phyloP scores from a whole-genome alignment of 1,139 yeast genomes.

The Kluyveromyces marxianus region DNA sequence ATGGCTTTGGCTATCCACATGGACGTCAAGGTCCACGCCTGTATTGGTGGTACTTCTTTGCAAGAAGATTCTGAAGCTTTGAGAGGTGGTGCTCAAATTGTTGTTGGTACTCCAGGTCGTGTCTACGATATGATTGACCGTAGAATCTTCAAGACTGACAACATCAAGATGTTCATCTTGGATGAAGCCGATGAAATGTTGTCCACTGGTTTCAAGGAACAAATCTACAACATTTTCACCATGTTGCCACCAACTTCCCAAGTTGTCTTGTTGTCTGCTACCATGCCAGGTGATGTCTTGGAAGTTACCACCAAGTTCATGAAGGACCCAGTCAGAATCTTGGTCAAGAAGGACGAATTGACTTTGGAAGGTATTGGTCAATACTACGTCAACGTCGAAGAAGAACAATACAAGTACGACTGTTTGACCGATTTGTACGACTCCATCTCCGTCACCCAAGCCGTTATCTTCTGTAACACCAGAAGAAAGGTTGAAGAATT shows the following conservation, averaged over 20 bases:
- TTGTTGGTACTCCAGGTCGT: constrained; percentile 99
- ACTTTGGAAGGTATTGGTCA: constrained; percentile 98
- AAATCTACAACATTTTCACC: constrained; percentile 94
- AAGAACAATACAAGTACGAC: constrained; percentile 90
- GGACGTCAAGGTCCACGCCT: constrained; percentile 92
- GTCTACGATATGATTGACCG: constrained; percentile 96
- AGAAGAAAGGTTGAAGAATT: constrained; percentile 94
- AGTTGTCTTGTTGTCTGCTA: constrained; percentile 93
- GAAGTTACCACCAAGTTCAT: constrained; percentile 95
- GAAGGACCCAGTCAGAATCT: constrained; percentile 94
- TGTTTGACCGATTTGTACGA: constrained; percentile 96
- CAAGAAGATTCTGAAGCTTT: constrained; percentile 88
- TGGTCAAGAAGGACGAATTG: constrained; percentile 96
- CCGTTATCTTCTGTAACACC: constrained; percentile 99
- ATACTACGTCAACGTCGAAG: constrained; percentile 88
- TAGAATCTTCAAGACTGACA: constrained; percentile 81
- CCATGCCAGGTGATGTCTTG: constrained; percentile 96
- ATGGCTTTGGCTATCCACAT: constrained; percentile 89
- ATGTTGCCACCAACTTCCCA: constrained; percentile 91
- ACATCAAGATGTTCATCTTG: constrained; percentile 92
- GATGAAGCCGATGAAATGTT: constrained; percentile 99
- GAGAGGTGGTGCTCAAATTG: constrained; percentile 89
- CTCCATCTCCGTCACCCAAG: constrained; percentile 96
- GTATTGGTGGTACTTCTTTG: constrained; percentile 96
- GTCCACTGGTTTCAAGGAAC: constrained; percentile 94